Percentiles rank a stretch among this genome's conserved stretches.
Evolutionary conservation across 116 monocot genomes (phyloP).

Genomic region (Phalaenopsis hybrid): DNA sequence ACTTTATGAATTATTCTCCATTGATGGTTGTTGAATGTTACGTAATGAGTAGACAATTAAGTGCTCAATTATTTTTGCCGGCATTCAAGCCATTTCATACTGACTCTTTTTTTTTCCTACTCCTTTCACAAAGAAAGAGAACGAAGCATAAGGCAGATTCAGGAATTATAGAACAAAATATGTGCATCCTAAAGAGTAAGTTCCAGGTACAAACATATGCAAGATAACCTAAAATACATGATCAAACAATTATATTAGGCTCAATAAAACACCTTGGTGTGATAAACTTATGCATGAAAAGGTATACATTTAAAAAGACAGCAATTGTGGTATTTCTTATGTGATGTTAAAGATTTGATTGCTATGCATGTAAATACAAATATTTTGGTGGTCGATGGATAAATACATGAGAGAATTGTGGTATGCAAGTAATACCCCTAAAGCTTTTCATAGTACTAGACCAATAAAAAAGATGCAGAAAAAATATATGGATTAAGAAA

Average conservation of each 20-base stretch:
- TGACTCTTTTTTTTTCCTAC: neutral
- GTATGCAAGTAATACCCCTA: no score
- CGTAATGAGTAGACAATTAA: neutral
- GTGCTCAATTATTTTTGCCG: neutral
- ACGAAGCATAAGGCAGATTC: neutral
- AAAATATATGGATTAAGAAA: neutral
- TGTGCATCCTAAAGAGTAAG: neutral
- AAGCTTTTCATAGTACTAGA: neutral
- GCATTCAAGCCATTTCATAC: neutral
- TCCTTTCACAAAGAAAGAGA: neutral
- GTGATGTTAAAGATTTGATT: no score
- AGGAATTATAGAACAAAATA: neutral
- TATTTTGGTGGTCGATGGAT: no score
- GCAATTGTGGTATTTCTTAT: no score
- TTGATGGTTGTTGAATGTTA: neutral
- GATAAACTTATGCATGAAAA: no score
- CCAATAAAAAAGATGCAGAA: neutral
- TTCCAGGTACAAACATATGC: neutral
- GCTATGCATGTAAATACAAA: no score
- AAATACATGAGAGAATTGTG: no score
- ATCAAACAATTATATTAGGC: neutral
- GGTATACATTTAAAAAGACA: no score
- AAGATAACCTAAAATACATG: neutral
- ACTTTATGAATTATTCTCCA: neutral
- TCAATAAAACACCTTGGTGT: neutral